Base-by-base conservation (phyloP, 148 eudicot species). In the Pouteria glomerata region DNA sequence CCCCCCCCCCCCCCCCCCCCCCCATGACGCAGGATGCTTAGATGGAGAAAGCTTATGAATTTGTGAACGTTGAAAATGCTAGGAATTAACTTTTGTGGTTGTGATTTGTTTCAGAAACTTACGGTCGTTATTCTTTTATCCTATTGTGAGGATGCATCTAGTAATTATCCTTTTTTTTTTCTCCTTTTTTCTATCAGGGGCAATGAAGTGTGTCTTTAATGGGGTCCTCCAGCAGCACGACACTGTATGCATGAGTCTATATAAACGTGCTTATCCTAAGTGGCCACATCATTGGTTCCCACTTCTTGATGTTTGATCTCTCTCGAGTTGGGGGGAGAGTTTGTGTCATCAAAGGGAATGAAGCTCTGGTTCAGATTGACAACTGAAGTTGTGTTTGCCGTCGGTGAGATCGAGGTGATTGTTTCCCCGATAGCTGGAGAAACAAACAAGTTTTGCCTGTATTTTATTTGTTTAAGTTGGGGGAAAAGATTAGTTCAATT, bases 171-270 rank as follows among this genome's bases (percentile, higher is more conserved):
- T 24, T 29, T 18, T 33, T 35, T 51, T 35, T 63, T 26, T 10
- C 6, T 41, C 63, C 3, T 58, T 35, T 10, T 15, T 35, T 12
- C 50, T 75, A 15, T 3, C 82, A 95, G 99, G 99, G 52, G 96
- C 94, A 61, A 91, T 95, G 99, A 95, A 95, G 74, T 89, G 97
- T 72, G 51, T 91, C 33, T 78, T 95, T 50, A 95, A 92, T 45
- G 96, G 96, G 5, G 90, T 84, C 69, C 89, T 90, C 68, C 97
- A 91, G 84, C 99, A 95, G 78, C 65, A 80, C 56, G 99, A 92
- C 71, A 95, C 99, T 0, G 83, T 95, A 55, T 95, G 99, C 81
- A 89, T 95, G 97, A 95, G 84, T 82, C 81, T 95, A 74, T 95
- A 74, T 70, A 95, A 95, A 77, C 97, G 99, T 35, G 76, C 84